These are phyloP conservation scores for Exobasidium cylindrosporum DNA, from an alignment of 1,284 basidiomycete genomes.

Conservation along the genomic window DNA sequence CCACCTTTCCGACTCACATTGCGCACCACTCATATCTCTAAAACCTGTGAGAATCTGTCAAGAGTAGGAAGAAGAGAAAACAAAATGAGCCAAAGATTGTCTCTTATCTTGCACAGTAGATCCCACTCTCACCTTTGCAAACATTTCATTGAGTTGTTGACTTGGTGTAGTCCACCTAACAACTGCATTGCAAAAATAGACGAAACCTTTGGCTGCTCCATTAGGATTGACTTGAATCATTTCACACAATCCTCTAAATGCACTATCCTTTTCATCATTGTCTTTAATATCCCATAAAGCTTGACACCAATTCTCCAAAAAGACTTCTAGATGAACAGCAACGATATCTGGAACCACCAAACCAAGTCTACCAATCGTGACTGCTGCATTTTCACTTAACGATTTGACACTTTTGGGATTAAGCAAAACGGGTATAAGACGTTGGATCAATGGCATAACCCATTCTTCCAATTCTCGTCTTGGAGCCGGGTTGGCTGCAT, in stretches of 20 bases:
- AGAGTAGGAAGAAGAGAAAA: neutral
- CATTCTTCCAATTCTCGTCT: conserved; percentile 39
- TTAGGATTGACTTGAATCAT: conserved; percentile 67
- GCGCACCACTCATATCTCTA: conserved; percentile 72
- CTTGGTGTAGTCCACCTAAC: conserved; percentile 51
- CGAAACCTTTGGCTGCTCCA: conserved; percentile 40
- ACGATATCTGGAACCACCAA: conserved; percentile 84
- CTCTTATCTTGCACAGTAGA: neutral
- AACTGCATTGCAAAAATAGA: conserved; percentile 55
- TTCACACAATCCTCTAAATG: conserved; percentile 94
- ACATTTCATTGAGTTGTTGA: conserved; percentile 43
- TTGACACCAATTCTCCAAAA: conserved; percentile 94
- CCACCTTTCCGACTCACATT: conserved; percentile 1
- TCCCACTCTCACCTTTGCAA: conserved; percentile 15
- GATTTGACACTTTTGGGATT: conserved; percentile 87
- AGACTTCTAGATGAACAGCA: conserved; percentile 83
- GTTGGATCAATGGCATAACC: conserved; percentile 68
- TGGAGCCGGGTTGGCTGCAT: conserved; percentile 9
- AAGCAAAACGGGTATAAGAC: conserved; percentile 87
- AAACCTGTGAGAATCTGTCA: conserved; percentile 69
- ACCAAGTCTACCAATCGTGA: conserved; percentile 95
- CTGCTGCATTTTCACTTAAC: conserved; percentile 94
- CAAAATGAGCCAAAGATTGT: conserved; percentile 31
- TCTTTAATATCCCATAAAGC: conserved; percentile 97
- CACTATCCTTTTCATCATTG: conserved; percentile 99